Evolutionary conservation across 129 eudicot species (phyloP).

Genomic region (Flaveria robusta): DNA sequence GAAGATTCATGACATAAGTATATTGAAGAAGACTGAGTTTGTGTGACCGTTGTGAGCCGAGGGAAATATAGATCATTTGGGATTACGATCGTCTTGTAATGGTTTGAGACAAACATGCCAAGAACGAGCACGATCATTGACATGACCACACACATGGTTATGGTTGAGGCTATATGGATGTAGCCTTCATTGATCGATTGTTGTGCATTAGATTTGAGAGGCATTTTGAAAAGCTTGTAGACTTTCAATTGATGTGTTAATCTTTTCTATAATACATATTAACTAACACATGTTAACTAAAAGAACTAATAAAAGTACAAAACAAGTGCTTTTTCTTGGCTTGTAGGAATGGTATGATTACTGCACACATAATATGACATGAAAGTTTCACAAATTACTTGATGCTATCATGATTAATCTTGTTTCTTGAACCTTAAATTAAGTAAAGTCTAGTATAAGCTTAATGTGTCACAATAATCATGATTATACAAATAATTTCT

Average conservation of each 20-base stretch:
- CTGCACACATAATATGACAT: constrained; percentile 21
- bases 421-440: constrained; percentile 13
- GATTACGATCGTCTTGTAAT: constrained; percentile 39
- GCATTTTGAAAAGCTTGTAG: constrained; percentile 6
- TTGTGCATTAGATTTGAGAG: constrained; percentile 14
- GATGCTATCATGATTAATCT: neutral
- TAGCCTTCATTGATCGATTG: constrained; percentile 28
- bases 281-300: constrained; percentile 15
- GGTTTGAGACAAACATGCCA: constrained; percentile 50
- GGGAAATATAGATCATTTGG: constrained; percentile 58
- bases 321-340: constrained; percentile 19
- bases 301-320: constrained; percentile 3
- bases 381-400: constrained; percentile 22
- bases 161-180: constrained; percentile 58
- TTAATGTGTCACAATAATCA: constrained; percentile 1
- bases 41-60: constrained; percentile 33
- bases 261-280: constrained; percentile 10
- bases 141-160: constrained; percentile 50
- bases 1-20: constrained; percentile 25
- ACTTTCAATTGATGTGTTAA: neutral
- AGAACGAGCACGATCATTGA: constrained; percentile 54
- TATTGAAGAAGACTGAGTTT: constrained; percentile 28
- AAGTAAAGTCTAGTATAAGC: neutral
- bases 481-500: neutral
- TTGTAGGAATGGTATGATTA: constrained; percentile 34